Conservation (phyloP, 139 green algal genomes). For the Nannochloris sp. region DNA sequence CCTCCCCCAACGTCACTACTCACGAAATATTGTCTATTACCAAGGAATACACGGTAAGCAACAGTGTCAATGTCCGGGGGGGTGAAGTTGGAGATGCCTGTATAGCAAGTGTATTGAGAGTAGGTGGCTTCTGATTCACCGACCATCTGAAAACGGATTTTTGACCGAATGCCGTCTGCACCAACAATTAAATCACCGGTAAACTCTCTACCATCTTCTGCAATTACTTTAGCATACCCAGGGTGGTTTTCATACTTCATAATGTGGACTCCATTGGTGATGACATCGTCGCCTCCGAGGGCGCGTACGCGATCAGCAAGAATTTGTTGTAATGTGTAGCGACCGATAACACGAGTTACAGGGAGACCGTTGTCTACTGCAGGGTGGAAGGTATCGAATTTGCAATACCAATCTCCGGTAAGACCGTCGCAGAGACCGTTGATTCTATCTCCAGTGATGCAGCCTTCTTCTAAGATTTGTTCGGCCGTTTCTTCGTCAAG, state of each 20-base stretch:
- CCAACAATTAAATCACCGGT: conserved; percentile 86
- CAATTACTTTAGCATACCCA: conserved; percentile 10
- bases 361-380: conserved; percentile 82
- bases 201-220: conserved; percentile 59
- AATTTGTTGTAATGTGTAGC: conserved; percentile 64
- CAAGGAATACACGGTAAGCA: conserved; percentile 92
- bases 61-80: conserved; percentile 79
- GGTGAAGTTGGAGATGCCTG: conserved; percentile 86
- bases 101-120: conserved; percentile 89
- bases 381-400: conserved; percentile 96
- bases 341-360: conserved; percentile 89
- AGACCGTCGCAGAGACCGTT: conserved; percentile 86
- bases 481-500: conserved; percentile 63
- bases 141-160: conserved; percentile 63
- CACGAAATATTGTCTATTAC: conserved; percentile 98
- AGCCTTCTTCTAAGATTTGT: conserved; percentile 60
- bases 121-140: conserved; percentile 60
- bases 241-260: conserved; percentile 44
- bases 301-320: conserved; percentile 42
- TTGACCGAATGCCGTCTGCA: conserved; percentile 92
- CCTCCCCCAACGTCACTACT: conserved; percentile 88
- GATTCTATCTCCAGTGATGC: conserved; percentile 83
- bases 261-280: conserved; percentile 54
- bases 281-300: conserved; percentile 38
- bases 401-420: conserved; percentile 92